Percentiles rank a stretch among this genome's conserved stretches.
Evolutionary conservation across 768 basidiomycete genomes (phyloP).

Genomic region (Royoungia palumana): DNA sequence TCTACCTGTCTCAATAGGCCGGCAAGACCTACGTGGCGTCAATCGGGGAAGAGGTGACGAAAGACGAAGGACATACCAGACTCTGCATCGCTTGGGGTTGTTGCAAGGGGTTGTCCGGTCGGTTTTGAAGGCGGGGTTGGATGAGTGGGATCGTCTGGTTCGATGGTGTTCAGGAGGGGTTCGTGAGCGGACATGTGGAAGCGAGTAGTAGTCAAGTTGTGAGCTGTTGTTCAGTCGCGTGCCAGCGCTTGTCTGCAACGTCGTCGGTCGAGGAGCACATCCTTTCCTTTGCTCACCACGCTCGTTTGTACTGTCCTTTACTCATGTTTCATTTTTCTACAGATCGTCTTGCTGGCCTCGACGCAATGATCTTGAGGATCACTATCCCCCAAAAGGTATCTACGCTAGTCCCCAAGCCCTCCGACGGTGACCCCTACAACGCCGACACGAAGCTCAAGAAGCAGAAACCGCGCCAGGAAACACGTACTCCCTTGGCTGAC

Average conservation of each 20-base stretch:
- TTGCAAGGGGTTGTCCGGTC: slow-evolving; percentile 46
- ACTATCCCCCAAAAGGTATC: slow-evolving; percentile 26
- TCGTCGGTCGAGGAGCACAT: too few species aligned
- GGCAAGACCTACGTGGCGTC: slow-evolving; percentile 49
- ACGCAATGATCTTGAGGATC: slow-evolving; percentile 38
- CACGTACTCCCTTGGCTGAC: slow-evolving; percentile 32
- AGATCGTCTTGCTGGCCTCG: slow-evolving; percentile 43
- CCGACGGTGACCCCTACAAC: slow-evolving; percentile 16
- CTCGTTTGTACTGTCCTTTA: slow-evolving; percentile 11
- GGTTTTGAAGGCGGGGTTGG: slow-evolving; percentile 27
- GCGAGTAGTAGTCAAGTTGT: not conserved
- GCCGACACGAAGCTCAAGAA: slow-evolving; percentile 25
- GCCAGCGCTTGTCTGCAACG: slow-evolving; percentile 12
- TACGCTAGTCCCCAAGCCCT: slow-evolving; percentile 25
- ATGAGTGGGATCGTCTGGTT: slow-evolving; percentile 66
- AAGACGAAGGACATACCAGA: slow-evolving; percentile 46
- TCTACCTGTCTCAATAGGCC: slow-evolving; percentile 75
- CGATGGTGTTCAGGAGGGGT: slow-evolving; percentile 78
- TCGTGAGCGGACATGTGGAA: slow-evolving; percentile 49
- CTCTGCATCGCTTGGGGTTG: slow-evolving; percentile 66
- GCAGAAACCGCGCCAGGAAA: slow-evolving; percentile 13
- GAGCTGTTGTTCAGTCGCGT: slow-evolving; percentile 11
- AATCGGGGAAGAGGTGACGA: slow-evolving; percentile 2
- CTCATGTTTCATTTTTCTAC: slow-evolving; percentile 36
- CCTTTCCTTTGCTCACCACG: slow-evolving; percentile 1